A percentile compares a stretch with the other conserved stretches of the same genome.
Conservation (phyloP, 495 filamentous ascomycete species). For the Penicillium bialowiezense region DNA sequence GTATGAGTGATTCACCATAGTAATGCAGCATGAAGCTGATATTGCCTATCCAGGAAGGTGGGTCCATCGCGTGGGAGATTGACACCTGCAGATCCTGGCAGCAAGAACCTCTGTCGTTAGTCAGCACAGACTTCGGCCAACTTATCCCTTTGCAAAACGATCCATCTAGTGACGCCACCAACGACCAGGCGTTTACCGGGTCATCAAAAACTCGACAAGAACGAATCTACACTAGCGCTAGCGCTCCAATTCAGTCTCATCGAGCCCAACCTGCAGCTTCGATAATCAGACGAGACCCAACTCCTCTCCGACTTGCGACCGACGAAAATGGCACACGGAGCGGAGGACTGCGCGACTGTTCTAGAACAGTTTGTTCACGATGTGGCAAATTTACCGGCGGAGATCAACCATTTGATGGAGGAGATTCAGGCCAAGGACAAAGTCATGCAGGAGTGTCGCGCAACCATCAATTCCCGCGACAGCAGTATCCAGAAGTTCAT, state of each 20-base stretch:
- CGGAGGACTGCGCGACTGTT: slow-evolving; percentile 81
- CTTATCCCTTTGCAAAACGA: too few relatives aligned
- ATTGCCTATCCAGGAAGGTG: too few relatives aligned
- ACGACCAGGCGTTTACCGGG: neutral
- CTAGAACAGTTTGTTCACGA: slow-evolving; percentile 92
- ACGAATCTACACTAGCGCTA: neutral
- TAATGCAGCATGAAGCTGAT: too few relatives aligned
- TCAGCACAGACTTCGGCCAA: too few relatives aligned
- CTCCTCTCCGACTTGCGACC: neutral
- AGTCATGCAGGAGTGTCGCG: slow-evolving; percentile 68
- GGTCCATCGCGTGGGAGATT: too few relatives aligned
- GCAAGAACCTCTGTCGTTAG: too few relatives aligned
- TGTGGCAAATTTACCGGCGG: slow-evolving; percentile 84
- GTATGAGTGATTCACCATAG: too few relatives aligned
- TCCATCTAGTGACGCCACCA: too few relatives aligned
- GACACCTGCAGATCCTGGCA: too few relatives aligned
- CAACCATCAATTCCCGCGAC: slow-evolving; percentile 73
- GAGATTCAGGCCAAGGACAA: slow-evolving; percentile 91
- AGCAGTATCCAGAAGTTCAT: slow-evolving; percentile 85
- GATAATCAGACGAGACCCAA: neutral
- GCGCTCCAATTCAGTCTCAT: neutral
- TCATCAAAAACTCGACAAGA: neutral
- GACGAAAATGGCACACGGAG: slow-evolving; percentile 34
- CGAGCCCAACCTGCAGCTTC: neutral
- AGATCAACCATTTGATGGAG: slow-evolving; percentile 89